These are phyloP conservation scores for Amaranthus hypochondriacus DNA, from an alignment of 148 eudicot species.

Conservation along the genomic window DNA sequence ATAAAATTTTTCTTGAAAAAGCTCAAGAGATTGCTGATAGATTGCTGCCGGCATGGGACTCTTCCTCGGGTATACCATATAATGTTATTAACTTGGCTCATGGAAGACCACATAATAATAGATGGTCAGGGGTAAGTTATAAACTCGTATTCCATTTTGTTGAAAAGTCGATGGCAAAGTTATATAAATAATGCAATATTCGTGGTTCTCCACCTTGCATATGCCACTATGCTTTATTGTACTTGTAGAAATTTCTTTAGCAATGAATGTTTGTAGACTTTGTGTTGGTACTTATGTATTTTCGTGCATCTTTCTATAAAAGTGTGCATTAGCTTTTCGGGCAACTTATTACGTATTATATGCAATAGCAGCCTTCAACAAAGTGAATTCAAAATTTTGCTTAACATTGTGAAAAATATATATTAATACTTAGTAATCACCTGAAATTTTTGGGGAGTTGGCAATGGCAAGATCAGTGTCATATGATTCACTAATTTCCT, in stretches of 20 bases:
- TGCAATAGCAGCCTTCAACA: neutral
- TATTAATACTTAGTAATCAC: neutral
- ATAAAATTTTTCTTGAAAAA: constrained; percentile 86
- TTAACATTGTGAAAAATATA: neutral
- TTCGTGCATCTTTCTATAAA: neutral
- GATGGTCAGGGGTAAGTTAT: constrained; percentile 94
- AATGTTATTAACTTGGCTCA: constrained; percentile 80
- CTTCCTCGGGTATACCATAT: constrained; percentile 84
- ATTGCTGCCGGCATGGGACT: constrained; percentile 94
- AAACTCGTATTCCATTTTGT: neutral
- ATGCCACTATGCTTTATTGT: neutral
- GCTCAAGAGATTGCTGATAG: constrained; percentile 96
- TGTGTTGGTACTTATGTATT: neutral
- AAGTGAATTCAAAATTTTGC: neutral
- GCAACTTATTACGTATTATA: neutral
- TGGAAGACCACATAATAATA: constrained; percentile 89
- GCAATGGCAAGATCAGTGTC: neutral
- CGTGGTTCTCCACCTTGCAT: neutral
- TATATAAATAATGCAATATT: neutral
- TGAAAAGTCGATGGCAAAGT: neutral
- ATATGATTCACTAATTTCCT: too few species aligned
- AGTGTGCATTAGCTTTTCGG: neutral
- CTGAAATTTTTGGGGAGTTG: neutral
- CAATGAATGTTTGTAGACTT: neutral
- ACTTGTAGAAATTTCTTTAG: neutral